A percentile compares a stretch with the other conserved stretches of the same genome.
Conservation (phyloP, 2,329 filamentous ascomycete genomes). For the Calonectria henricotiae region DNA sequence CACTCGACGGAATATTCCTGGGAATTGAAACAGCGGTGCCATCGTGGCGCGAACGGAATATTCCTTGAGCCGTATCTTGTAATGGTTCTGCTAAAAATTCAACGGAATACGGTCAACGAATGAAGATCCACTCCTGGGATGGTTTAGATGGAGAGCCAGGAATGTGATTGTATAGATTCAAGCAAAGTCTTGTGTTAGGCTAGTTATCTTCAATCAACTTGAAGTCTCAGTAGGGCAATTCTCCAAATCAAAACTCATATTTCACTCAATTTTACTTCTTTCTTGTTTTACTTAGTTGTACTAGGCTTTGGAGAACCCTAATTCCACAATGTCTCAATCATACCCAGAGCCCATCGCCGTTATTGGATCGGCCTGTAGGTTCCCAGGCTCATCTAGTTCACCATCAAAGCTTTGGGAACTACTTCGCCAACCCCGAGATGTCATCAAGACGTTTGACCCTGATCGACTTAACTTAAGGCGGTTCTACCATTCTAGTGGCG, state of each 20-base stretch:
- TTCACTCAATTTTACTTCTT: slow-evolving; percentile 1
- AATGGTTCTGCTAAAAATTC: not conserved
- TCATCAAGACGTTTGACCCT: not conserved
- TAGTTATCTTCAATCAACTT: slow-evolving; percentile 27
- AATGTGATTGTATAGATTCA: slow-evolving; percentile 18
- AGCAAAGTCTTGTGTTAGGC: not conserved
- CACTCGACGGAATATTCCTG: slow-evolving; percentile 27
- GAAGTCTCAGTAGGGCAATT: slow-evolving; percentile 27
- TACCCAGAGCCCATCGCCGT: slow-evolving; percentile 25
- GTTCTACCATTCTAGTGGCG: slow-evolving; percentile 43
- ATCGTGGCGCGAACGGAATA: slow-evolving; percentile 5
- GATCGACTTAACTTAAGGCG: slow-evolving; percentile 41
- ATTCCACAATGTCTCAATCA: slow-evolving; percentile 29
- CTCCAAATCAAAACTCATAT: slow-evolving; percentile 11
- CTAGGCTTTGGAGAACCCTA: slow-evolving; percentile 22
- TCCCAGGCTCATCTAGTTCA: slow-evolving; percentile 11
- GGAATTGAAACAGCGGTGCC: not conserved
- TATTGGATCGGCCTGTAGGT: slow-evolving; percentile 14
- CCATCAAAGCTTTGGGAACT: slow-evolving; percentile 22
- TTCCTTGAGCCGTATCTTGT: not conserved
- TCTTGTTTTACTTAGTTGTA: slow-evolving; percentile 25
- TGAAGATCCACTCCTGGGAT: not conserved
- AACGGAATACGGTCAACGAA: not conserved
- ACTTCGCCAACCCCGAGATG: not conserved
- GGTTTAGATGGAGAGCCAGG: not conserved